A percentile compares a stretch with the other conserved stretches of the same genome.
Conservation (phyloP, 805 yeast genomes). For the Cyberlindnera euphorbiiphila region DNA sequence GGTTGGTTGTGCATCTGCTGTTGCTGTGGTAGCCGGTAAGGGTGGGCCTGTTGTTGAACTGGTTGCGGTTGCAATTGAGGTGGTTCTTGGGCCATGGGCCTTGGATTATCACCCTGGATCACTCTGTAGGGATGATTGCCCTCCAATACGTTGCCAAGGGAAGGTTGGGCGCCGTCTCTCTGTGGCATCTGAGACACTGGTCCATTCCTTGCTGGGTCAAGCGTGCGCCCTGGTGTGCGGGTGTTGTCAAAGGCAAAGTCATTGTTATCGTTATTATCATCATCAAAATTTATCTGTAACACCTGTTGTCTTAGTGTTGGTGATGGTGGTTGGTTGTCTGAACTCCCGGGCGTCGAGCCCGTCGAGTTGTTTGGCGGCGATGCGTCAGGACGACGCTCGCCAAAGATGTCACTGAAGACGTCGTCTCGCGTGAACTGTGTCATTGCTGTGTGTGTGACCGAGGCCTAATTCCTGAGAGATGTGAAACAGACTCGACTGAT, state of each 20-base stretch:
- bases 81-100: too few relatives aligned
- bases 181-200: conserved; percentile 1
- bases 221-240: conserved; percentile 1
- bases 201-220: conserved; percentile 9
- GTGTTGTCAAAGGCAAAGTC: conserved; percentile 9
- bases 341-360: not conserved
- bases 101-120: too few relatives aligned
- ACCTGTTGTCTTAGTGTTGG: not conserved
- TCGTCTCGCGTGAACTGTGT: conserved; percentile 26
- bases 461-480: too few relatives aligned
- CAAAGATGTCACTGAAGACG: conserved; percentile 31
- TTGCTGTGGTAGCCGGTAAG: conserved; percentile 3
- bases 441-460: too few relatives aligned
- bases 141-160: not conserved
- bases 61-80: not conserved
- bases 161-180: not conserved
- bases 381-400: conserved; percentile 25
- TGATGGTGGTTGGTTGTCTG: not conserved
- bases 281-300: not conserved
- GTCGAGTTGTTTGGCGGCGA: conserved; percentile 2
- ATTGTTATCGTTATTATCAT: not conserved
- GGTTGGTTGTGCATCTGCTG: conserved; percentile 4
- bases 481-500: too few relatives aligned
- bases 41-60: conserved; percentile 1
- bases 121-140: too few relatives aligned